phyloP scores from a whole-genome alignment of 352 stramenopile species.

The Thalassiosira exigua region DNA sequence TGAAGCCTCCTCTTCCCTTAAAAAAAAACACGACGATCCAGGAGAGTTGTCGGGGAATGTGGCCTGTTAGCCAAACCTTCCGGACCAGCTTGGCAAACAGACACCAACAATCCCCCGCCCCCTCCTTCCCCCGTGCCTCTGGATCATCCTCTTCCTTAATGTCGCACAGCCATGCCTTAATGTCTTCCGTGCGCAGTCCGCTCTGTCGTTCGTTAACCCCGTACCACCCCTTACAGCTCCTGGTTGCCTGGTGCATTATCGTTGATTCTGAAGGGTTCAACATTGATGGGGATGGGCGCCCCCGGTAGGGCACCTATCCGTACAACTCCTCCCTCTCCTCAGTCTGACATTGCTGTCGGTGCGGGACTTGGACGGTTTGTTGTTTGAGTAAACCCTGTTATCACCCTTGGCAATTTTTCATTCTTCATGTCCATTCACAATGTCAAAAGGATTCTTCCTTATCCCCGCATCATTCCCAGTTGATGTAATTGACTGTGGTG shows the following conservation, averaged over 20 bases:
- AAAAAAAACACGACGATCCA: slow-evolving; percentile 33
- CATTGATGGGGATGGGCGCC: slow-evolving; percentile 31
- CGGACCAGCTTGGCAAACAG: slow-evolving; percentile 27
- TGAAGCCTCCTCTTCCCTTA: slow-evolving; percentile 32
- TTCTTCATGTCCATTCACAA: too few relatives aligned
- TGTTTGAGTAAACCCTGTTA: too few relatives aligned
- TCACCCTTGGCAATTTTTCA: too few relatives aligned
- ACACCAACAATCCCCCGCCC: slow-evolving; percentile 11
- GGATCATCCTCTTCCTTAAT: slow-evolving; percentile 8
- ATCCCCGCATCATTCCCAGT: too few relatives aligned
- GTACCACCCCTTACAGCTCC: slow-evolving; percentile 13
- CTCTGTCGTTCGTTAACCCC: slow-evolving; percentile 8
- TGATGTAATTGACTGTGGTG: too few relatives aligned
- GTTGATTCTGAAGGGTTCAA: slow-evolving; percentile 15
- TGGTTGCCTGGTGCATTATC: slow-evolving; percentile 1
- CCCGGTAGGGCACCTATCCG: slow-evolving; percentile 14
- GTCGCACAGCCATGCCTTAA: slow-evolving; percentile 23
- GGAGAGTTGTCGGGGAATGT: slow-evolving; percentile 25
- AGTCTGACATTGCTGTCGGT: slow-evolving; percentile 18
- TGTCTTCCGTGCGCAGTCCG: slow-evolving; percentile 16
- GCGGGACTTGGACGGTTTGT: too few relatives aligned
- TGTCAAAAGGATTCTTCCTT: too few relatives aligned
- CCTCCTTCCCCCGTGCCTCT: not conserved
- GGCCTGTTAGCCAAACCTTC: slow-evolving; percentile 31
- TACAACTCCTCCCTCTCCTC: slow-evolving; percentile 30